Evolutionary conservation across 73 alveolate species (phyloP).

Genomic region (Durusdinium trenchii): DNA sequence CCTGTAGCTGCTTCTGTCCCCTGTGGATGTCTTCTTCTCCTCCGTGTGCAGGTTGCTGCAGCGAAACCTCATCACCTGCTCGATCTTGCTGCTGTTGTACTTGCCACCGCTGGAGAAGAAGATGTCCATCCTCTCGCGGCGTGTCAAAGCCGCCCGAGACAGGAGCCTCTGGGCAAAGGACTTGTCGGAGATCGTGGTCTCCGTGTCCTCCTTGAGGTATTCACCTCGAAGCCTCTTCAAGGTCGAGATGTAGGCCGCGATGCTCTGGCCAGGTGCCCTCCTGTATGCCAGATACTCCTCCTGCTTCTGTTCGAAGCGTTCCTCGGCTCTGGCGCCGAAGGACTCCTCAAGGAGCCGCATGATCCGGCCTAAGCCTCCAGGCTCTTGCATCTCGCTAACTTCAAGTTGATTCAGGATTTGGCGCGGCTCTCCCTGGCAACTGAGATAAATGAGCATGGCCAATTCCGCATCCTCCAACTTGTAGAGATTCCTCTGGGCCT

Average conservation of each 20-base stretch:
- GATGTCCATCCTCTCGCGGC: conserved; percentile 10
- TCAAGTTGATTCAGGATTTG: neutral
- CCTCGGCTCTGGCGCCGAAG: neutral
- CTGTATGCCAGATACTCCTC: neutral
- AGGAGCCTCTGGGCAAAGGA: conserved; percentile 4
- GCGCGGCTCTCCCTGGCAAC: neutral
- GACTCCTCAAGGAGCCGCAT: conserved; percentile 10
- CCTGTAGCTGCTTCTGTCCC: neutral
- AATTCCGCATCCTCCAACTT: neutral
- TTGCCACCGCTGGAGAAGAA: conserved; percentile 2
- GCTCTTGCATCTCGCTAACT: neutral
- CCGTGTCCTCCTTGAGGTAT: neutral
- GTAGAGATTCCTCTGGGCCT: neutral
- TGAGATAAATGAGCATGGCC: neutral
- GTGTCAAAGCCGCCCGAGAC: neutral
- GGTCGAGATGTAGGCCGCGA: neutral
- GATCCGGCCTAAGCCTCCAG: neutral
- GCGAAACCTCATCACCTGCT: neutral
- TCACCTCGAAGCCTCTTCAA: neutral
- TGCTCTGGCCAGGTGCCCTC: neutral
- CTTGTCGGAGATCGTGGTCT: neutral
- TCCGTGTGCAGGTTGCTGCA: neutral
- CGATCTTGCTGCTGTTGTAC: neutral
- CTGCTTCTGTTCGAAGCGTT: conserved; percentile 20
- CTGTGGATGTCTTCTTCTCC: neutral